phyloP scores from a whole-genome alignment of 805 yeast species.

The Myxozyma udenii region DNA sequence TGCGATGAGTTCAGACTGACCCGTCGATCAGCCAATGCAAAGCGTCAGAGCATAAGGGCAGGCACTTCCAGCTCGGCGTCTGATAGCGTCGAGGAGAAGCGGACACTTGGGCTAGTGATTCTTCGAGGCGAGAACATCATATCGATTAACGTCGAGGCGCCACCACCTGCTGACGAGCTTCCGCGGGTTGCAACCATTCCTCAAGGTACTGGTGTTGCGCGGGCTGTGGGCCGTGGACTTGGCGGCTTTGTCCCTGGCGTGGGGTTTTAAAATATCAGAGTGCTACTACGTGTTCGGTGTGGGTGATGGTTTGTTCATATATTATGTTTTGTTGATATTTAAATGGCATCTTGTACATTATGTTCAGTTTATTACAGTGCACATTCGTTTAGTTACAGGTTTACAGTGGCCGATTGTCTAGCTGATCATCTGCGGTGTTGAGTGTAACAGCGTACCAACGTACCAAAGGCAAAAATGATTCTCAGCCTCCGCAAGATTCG shows the following conservation, averaged over 20 bases:
- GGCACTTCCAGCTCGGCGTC: constrained; percentile 35
- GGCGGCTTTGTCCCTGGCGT: constrained; percentile 34
- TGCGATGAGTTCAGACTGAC: constrained; percentile 80
- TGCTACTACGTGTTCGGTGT: background rate
- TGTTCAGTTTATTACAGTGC: too few relatives aligned
- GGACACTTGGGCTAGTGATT: constrained; percentile 76
- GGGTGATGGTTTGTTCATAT: background rate
- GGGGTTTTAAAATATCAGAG: constrained; percentile 13
- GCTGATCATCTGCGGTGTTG: too few relatives aligned
- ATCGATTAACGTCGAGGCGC: constrained; percentile 66
- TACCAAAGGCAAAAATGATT: too few relatives aligned
- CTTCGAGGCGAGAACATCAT: constrained; percentile 86
- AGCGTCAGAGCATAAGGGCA: constrained; percentile 30
- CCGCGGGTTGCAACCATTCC: constrained; percentile 35
- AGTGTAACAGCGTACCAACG: too few relatives aligned
- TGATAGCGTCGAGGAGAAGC: constrained; percentile 58
- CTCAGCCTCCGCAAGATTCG: too few relatives aligned
- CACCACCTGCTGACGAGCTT: constrained; percentile 47
- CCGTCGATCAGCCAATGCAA: constrained; percentile 48
- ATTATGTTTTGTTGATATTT: too few relatives aligned
- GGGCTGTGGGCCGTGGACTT: constrained; percentile 37
- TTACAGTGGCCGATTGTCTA: too few relatives aligned
- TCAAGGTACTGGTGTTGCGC: constrained; percentile 39
- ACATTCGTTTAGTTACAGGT: too few relatives aligned
- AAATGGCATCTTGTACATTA: too few relatives aligned